Evolutionary conservation across 106 monocot species (phyloP).

Genomic region (Allium cepa): DNA sequence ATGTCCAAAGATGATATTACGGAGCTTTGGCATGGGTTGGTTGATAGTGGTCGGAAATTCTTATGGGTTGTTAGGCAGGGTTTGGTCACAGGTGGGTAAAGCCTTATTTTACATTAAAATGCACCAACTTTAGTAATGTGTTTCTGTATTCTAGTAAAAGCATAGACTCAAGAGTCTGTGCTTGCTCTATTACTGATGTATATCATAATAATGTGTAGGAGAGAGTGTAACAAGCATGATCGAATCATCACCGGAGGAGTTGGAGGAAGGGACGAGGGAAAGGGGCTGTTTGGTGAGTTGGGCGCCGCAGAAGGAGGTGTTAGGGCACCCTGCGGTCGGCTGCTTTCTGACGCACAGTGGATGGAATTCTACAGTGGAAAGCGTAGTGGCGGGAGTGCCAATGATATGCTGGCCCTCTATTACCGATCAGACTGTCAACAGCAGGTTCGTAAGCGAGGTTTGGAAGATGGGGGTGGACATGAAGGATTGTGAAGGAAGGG

Average conservation of each 20-base stretch:
- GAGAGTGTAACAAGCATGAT: not conserved
- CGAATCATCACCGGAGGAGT: not conserved
- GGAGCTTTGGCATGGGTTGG: constrained; percentile 7
- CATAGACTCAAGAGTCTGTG: too few species aligned
- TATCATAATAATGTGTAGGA: not conserved
- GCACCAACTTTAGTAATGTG: too few species aligned
- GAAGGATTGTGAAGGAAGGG: constrained; percentile 18
- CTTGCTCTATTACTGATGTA: too few species aligned
- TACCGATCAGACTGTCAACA: constrained; percentile 10
- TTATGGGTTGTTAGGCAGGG: constrained; percentile 6
- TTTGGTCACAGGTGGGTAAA: not conserved
- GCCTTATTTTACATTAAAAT: not conserved
- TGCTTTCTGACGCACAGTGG: constrained; percentile 22
- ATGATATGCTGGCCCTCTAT: constrained; percentile 4
- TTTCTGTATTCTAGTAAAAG: too few species aligned
- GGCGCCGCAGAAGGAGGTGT: constrained; percentile 19
- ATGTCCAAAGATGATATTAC: not conserved
- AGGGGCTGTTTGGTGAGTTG: constrained; percentile 2
- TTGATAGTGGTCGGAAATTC: constrained; percentile 11
- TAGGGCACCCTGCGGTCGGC: constrained; percentile 21
- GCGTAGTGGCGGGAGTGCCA: not conserved
- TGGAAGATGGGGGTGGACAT: constrained; percentile 29
- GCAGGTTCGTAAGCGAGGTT: constrained; percentile 25
- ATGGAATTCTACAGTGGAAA: constrained; percentile 32
- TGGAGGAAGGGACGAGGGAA: not conserved